These are phyloP conservation scores for Astrephomene gubernaculifera DNA, from an alignment of 139 green algal genomes.

Conservation along the genomic window DNA sequence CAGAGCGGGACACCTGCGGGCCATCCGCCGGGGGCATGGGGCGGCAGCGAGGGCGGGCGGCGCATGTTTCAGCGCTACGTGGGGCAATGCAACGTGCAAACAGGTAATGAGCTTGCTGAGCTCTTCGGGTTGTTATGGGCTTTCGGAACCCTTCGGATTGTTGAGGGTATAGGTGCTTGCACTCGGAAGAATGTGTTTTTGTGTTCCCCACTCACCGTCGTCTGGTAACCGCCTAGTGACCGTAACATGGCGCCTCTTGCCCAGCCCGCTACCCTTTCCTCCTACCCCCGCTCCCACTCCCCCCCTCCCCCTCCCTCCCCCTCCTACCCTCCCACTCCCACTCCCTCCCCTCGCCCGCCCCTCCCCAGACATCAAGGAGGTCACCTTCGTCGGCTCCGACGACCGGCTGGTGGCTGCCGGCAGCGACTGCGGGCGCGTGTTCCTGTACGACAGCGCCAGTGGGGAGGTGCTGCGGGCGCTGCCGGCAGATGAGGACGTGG, in stretches of 20 bases:
- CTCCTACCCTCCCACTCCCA: background rate
- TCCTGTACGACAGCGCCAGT: constrained; percentile 76
- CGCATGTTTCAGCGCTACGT: constrained; percentile 69
- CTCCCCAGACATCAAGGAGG: constrained; percentile 89
- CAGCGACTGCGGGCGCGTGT: constrained; percentile 84
- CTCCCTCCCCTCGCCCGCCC: background rate
- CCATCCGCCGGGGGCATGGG: constrained; percentile 31
- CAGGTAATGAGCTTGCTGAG: constrained; percentile 29
- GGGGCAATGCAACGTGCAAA: constrained; percentile 84
- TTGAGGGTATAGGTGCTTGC: too few species aligned
- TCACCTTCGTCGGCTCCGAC: constrained; percentile 66
- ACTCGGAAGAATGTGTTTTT: too few species aligned
- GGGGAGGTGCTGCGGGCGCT: constrained; percentile 61
- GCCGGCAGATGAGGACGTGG: constrained; percentile 84
- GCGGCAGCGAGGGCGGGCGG: constrained; percentile 49
- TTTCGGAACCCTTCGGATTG: too few species aligned
- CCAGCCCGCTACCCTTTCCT: too few species aligned
- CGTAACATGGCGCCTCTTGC: too few species aligned
- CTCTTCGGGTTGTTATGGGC: too few species aligned
- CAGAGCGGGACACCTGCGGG: background rate
- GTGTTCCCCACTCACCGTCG: too few species aligned
- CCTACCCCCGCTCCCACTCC: background rate
- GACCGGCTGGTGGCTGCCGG: constrained; percentile 82
- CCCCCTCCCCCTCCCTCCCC: too few species aligned
- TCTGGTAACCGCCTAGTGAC: too few species aligned